These are phyloP conservation scores for Steccherinum ochraceum DNA, from an alignment of 768 basidiomycete species.

Conservation along the genomic window DNA sequence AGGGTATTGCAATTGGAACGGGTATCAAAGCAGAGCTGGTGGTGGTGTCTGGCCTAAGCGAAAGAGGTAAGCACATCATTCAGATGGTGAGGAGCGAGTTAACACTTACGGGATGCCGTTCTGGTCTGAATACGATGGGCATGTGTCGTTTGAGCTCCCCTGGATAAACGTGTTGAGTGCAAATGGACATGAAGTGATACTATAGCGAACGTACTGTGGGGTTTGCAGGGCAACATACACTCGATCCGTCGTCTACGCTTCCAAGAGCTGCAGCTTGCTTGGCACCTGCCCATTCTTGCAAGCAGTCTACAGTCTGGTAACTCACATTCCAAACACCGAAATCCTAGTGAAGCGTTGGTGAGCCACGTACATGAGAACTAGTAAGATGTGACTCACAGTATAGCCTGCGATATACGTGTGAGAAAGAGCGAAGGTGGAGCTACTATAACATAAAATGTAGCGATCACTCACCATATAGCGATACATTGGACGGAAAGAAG, in stretches of 20 bases:
- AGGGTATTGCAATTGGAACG: background rate
- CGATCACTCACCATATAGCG: slow-evolving; percentile 49
- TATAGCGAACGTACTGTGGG: slow-evolving; percentile 52
- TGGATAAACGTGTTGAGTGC: background rate
- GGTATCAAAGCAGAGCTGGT: slow-evolving; percentile 10
- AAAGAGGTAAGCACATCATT: slow-evolving; percentile 6
- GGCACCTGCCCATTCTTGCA: slow-evolving; percentile 57
- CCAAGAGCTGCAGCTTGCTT: slow-evolving; percentile 58
- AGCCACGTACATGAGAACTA: background rate
- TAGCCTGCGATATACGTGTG: slow-evolving; percentile 24
- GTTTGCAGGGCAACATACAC: slow-evolving; percentile 70
- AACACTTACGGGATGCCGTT: slow-evolving; percentile 56
- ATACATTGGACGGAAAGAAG: slow-evolving; percentile 70
- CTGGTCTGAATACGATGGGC: slow-evolving; percentile 66
- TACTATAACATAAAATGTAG: slow-evolving; percentile 35
- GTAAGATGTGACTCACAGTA: slow-evolving; percentile 23
- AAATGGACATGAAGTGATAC: background rate
- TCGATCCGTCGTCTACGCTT: slow-evolving; percentile 50
- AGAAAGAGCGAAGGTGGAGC: slow-evolving; percentile 1
- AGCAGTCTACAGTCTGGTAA: slow-evolving; percentile 60
- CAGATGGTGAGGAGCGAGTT: background rate
- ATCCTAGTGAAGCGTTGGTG: slow-evolving; percentile 38
- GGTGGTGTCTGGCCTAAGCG: slow-evolving; percentile 24
- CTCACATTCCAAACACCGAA: slow-evolving; percentile 85
- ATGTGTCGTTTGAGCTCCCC: slow-evolving; percentile 33